Evolutionary conservation across 2,329 filamentous ascomycete genomes (phyloP).

Genomic region (Mariannaea sp.): DNA sequence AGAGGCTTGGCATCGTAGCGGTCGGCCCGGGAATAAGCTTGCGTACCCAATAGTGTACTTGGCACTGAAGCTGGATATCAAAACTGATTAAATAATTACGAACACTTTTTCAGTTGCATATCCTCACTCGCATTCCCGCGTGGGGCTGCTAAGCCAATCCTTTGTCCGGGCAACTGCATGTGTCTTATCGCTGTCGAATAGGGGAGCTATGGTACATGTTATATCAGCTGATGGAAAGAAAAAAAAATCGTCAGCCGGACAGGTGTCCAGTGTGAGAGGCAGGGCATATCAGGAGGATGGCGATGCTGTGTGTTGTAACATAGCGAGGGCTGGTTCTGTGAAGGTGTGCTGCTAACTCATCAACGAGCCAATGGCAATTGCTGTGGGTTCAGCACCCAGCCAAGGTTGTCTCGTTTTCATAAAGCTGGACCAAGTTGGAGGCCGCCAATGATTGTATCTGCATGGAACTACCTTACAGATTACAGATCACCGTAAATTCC

Average conservation of each 20-base stretch:
- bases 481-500: too few species aligned
- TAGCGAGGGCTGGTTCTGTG: conserved; percentile 14
- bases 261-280: background rate
- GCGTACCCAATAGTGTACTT: conserved; percentile 5
- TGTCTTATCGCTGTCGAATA: background rate
- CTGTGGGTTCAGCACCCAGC: conserved; percentile 10
- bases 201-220: too few species aligned
- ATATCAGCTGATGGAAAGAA: conserved; percentile 17
- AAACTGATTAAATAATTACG: background rate
- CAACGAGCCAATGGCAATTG: conserved; percentile 8
- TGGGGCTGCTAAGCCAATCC: background rate
- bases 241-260: conserved; percentile 9
- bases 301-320: conserved; percentile 1
- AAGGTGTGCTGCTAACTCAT: conserved; percentile 3
- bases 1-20: too few species aligned
- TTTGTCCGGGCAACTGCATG: conserved; percentile 2
- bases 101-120: background rate
- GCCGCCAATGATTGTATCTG: background rate
- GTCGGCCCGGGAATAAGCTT: too few species aligned
- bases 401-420: conserved; percentile 1
- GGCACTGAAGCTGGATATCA: too few species aligned
- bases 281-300: conserved; percentile 1
- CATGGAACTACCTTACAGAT: too few species aligned
- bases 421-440: background rate
- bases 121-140: background rate